Conservation (phyloP, 352 stramenopile species). For the Aphanomyces stellatus region DNA sequence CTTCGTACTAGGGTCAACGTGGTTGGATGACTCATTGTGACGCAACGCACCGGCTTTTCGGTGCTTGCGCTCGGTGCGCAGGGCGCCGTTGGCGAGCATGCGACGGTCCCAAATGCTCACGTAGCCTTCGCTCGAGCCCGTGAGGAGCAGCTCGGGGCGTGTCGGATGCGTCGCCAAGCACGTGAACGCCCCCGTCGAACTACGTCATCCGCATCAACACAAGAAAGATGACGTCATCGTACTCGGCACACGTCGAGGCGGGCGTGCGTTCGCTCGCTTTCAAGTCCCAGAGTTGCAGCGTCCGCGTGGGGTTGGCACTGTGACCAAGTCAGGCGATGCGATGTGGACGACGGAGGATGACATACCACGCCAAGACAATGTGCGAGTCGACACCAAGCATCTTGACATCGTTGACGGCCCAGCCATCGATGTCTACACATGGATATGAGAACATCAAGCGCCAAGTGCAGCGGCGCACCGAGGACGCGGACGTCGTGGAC, state of each 20-base stretch:
- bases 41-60: slow-evolving; percentile 39
- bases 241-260: slow-evolving; percentile 45
- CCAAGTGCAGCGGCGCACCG: too few species aligned
- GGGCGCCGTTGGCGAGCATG: slow-evolving; percentile 41
- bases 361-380: slow-evolving; percentile 60
- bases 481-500: slow-evolving; percentile 38
- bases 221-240: slow-evolving; percentile 21
- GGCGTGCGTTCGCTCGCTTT: slow-evolving; percentile 44
- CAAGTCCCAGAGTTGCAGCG: slow-evolving; percentile 73
- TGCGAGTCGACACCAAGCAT: slow-evolving; percentile 55
- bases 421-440: slow-evolving; percentile 34
- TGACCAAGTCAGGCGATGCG: neutral
- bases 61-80: slow-evolving; percentile 58
- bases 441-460: neutral
- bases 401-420: slow-evolving; percentile 59
- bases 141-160: slow-evolving; percentile 64
- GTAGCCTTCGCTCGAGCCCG: slow-evolving; percentile 51
- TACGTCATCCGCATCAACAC: slow-evolving; percentile 8
- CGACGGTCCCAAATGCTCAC: slow-evolving; percentile 70
- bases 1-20: slow-evolving; percentile 58
- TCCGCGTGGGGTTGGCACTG: slow-evolving; percentile 42
- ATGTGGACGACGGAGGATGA: neutral
- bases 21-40: too few species aligned
- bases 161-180: slow-evolving; percentile 67
- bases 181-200: slow-evolving; percentile 26